Evolutionary conservation across 1,139 yeast genomes (phyloP), one percentile per base, ranked within the genome.

Genomic region (Williopsis jadinii): DNA sequence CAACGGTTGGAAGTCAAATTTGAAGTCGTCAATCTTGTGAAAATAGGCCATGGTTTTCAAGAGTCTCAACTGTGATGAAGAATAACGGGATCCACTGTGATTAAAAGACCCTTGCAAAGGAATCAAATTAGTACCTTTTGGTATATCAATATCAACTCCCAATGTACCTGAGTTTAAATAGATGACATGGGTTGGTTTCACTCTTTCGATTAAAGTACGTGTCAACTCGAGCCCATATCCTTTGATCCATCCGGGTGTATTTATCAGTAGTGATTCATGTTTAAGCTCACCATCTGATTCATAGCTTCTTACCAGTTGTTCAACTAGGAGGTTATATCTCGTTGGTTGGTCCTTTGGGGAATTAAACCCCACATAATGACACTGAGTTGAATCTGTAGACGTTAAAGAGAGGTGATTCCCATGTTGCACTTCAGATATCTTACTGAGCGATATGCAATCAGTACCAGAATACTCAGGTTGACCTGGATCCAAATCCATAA

Each of bases 181-280:
- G 0, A 84, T 59, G 28, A 84, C 59, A 47, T 74, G 68, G 1
- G 81, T 71, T 0, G 94, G 86, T n/a, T 66, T 60, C 2, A 76
- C 59, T 9, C 61, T 48, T 1, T 55, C 48, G 2, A 82, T 65
- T 2, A 87, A 63, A 12, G 71, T 65, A 12, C 63, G 64, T 15
- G 86, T 65, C 9, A 90, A 62, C 42, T 80, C 82, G 31, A 81
- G 69, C 0, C 97, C 98, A 46, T 78, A 79, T 0, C 97, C 97
- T 60, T 84, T 85, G 26, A 88, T 75, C 97, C 97, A 90, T 0
- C 97, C 97, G 0, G 97, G 95, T 0, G 94, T 78, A 53, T 90
- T 90, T 3, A 90, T 70, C 2, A 92, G 60, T 11, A 88, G 26
- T 11, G 46, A 32, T 41, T 55, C 57, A 37, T 51, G 47, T 51